Percentiles rank a stretch among this genome's conserved stretches.
Conservation (phyloP, 148 eudicot species). For the Vaccinium vitisidaea region DNA sequence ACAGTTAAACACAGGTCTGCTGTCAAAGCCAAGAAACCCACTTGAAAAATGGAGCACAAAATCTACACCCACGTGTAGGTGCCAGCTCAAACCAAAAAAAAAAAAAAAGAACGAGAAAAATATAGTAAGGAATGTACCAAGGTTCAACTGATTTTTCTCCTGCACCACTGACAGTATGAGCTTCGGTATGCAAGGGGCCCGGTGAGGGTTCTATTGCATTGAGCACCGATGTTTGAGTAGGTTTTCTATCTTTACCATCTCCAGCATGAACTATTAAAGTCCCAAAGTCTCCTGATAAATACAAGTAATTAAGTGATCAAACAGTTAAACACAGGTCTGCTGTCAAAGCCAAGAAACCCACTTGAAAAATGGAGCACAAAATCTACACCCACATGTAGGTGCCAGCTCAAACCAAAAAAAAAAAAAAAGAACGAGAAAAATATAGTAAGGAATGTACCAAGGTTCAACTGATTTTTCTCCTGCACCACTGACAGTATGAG, state of each 20-base stretch:
- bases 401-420: too few relatives aligned
- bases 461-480: conserved; percentile 39
- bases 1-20: background rate
- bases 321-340: background rate
- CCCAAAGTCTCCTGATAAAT: conserved; percentile 74
- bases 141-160: conserved; percentile 39
- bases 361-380: background rate
- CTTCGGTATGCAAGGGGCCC: conserved; percentile 33
- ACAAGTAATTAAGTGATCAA: conserved; percentile 8
- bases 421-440: background rate
- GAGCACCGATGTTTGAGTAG: conserved; percentile 21
- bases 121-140: conserved; percentile 38
- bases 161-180: conserved; percentile 31
- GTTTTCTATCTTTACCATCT: conserved; percentile 45
- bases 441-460: conserved; percentile 38
- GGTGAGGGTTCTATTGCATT: conserved; percentile 31
- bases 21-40: background rate
- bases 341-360: background rate
- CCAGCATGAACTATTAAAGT: conserved; percentile 78
- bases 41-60: background rate
- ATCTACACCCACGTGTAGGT: background rate
- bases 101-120: background rate
- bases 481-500: conserved; percentile 31
- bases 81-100: too few relatives aligned
- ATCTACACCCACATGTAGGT: background rate